Evolutionary conservation across 345 rosid species (phyloP).

Genomic region (Salix exigua): DNA sequence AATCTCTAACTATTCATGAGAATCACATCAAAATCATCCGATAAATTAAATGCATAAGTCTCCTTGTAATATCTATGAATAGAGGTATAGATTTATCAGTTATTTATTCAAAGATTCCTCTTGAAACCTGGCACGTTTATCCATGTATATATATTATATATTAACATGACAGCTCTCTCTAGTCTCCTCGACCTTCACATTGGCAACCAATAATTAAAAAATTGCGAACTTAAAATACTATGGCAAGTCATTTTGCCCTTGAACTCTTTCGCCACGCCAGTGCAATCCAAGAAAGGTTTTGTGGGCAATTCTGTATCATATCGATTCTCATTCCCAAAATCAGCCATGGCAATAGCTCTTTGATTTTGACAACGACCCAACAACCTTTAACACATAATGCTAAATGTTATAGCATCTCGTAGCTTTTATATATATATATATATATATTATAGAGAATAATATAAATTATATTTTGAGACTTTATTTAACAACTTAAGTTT

Average conservation of each 20-base stretch:
- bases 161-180: slow-evolving; percentile 8
- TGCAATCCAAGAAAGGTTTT: slow-evolving; percentile 11
- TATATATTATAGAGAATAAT: not conserved
- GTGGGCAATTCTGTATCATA: slow-evolving; percentile 37
- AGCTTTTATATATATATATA: not conserved
- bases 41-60: too few relatives aligned
- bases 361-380: slow-evolving; percentile 51
- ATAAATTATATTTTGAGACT: too few relatives aligned
- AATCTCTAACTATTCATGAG: too few relatives aligned
- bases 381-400: slow-evolving; percentile 31
- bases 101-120: slow-evolving; percentile 30
- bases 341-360: slow-evolving; percentile 24
- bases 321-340: slow-evolving; percentile 29
- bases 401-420: slow-evolving; percentile 34
- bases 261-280: not conserved
- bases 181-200: slow-evolving; percentile 1
- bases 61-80: not conserved
- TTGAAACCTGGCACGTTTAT: slow-evolving; percentile 23
- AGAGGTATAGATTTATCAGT: not conserved
- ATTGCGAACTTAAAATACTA: slow-evolving; percentile 1
- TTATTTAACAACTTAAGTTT: too few relatives aligned
- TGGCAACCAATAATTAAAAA: not conserved
- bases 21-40: too few relatives aligned
- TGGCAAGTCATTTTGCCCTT: not conserved
- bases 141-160: not conserved